Conservation (phyloP, 2,329 filamentous ascomycete species). For the Knufia fluminis region DNA sequence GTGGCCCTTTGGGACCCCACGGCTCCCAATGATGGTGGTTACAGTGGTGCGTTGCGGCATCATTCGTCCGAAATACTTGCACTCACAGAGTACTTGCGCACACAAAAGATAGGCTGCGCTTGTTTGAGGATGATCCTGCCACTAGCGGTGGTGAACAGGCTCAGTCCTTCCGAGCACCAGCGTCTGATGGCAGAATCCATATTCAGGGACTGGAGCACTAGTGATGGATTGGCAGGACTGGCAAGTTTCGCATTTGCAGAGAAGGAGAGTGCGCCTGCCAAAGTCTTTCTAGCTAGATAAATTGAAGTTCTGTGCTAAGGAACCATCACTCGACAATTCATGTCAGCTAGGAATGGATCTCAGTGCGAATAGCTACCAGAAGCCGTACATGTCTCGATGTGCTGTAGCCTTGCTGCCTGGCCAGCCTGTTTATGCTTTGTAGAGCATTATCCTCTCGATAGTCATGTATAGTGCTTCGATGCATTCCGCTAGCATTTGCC, state of each 20-base stretch:
- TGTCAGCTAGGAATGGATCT: no score
- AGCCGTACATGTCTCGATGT: no score
- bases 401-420: no score
- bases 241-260: neutral
- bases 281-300: no score
- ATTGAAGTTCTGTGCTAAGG: no score
- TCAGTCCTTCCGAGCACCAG: neutral
- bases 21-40: neutral
- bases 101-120: neutral
- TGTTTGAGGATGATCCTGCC: conserved; percentile 2
- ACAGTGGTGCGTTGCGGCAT: neutral
- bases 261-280: neutral
- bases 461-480: no score
- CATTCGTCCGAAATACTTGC: neutral
- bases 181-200: neutral
- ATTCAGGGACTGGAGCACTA: neutral
- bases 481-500: no score
- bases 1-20: neutral
- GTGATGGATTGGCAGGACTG: neutral
- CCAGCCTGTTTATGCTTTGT: no score
- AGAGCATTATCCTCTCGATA: no score
- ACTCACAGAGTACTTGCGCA: neutral
- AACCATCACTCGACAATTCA: no score
- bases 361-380: no score
- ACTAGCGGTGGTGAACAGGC: neutral